Percentiles rank a stretch among this genome's conserved stretches.
Conservation (phyloP, 2,329 filamentous ascomycete genomes). For the Alternaria infectoria region DNA sequence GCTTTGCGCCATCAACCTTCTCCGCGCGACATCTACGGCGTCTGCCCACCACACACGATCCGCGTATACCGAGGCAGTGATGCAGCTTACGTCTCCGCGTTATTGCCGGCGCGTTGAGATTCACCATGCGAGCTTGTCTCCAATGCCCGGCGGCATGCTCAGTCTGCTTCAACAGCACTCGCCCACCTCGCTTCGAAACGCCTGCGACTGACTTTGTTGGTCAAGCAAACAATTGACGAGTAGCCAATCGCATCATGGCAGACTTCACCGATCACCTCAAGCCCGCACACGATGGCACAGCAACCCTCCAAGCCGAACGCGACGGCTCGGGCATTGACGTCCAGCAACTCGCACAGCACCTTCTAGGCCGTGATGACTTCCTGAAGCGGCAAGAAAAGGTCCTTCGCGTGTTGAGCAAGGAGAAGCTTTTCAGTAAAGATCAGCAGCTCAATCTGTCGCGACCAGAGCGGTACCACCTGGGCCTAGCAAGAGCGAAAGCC, state of each 20-base stretch:
- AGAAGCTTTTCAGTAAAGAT: slow-evolving; percentile 58
- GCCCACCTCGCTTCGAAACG: slow-evolving; percentile 3
- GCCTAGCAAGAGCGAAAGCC: slow-evolving; percentile 59
- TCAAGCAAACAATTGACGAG: background rate
- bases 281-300: slow-evolving; percentile 55
- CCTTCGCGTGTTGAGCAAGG: slow-evolving; percentile 52
- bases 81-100: slow-evolving; percentile 9
- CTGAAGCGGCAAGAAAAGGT: slow-evolving; percentile 56
- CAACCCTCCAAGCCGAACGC: slow-evolving; percentile 55
- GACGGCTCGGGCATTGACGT: slow-evolving; percentile 52
- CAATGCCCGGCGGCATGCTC: background rate
- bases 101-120: slow-evolving; percentile 9
- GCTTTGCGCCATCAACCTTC: slow-evolving; percentile 9
- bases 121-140: slow-evolving; percentile 5
- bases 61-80: slow-evolving; percentile 21
- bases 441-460: slow-evolving; percentile 59
- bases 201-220: slow-evolving; percentile 7
- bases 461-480: slow-evolving; percentile 60
- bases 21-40: background rate
- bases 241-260: slow-evolving; percentile 42
- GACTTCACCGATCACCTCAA: slow-evolving; percentile 59
- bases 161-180: background rate
- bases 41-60: background rate
- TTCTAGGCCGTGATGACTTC: slow-evolving; percentile 57
- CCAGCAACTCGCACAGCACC: slow-evolving; percentile 54